Evolutionary conservation across 768 basidiomycete genomes (phyloP), one percentile per base, ranked within the genome.

Genomic region (Suillus subalutaceus): DNA sequence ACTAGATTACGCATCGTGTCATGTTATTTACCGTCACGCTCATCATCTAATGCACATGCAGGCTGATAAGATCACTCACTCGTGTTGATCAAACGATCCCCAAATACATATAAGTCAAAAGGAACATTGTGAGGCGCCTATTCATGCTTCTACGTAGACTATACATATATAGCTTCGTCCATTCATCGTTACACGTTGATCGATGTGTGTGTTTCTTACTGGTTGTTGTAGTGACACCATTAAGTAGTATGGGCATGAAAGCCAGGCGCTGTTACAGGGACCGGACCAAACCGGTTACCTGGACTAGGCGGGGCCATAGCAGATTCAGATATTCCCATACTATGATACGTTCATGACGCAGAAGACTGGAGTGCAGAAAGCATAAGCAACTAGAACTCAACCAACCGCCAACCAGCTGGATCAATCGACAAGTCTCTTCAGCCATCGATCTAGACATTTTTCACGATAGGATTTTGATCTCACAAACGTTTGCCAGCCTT

Each of bases 1-100:
- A 95, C 81, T 96, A 89, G 77, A 77, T 68, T 68, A 65, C 64
- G 44, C 37, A 16, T 41, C 23, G 41, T 63, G 41, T 64, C 62
- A 65, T 66, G 46, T n/a, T 57, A 67, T 61, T 66, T 77, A 72
- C 60, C 59, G 30, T 56, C 59, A 55, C 64, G 68, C 65, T 59
- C 67, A 46, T 64, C 62, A 62, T 76, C 66, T 76, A 78, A 66
- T 69, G 67, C 65, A 69, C 62, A 53, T 53, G 52, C 52, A 53
- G 15, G 53, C 58, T 63, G 67, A 67, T 70, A 61, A 60, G 26
- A 55, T 32, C 16, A 20, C 18, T 55, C 53, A 32, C 35, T 56
- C 53, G 32, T 56, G 18, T 35, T 56, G 53, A 55, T 55, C 18
- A 55, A 6, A 35, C 18, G 32, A 55, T 56, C 6, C 20, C 55